Conservation (phyloP, 192 early-diverging fungal genomes). For the Rhizophagus clarus region DNA sequence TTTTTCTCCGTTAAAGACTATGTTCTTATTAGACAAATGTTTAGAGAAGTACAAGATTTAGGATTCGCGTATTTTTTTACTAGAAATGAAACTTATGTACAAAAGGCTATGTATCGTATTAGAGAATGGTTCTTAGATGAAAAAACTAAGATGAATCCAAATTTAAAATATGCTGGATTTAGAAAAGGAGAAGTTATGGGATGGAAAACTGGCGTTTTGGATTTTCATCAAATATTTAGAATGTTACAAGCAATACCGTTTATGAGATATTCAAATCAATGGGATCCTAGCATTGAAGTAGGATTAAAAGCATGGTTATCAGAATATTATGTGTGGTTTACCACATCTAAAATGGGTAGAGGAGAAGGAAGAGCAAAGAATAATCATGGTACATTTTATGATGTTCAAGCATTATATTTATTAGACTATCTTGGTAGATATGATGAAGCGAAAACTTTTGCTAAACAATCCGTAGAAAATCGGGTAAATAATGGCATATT, state of each 20-base stretch:
- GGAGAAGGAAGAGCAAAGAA: constrained; percentile 42
- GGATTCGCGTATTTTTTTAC: constrained; percentile 59
- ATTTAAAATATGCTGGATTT: constrained; percentile 55
- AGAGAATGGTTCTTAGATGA: constrained; percentile 60
- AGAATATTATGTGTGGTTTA: constrained; percentile 43
- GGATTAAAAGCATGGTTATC: constrained; percentile 44
- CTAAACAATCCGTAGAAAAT: constrained; percentile 36
- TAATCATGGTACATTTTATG: constrained; percentile 63
- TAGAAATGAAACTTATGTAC: constrained; percentile 47
- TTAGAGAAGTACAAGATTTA: constrained; percentile 48
- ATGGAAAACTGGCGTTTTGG: constrained; percentile 47
- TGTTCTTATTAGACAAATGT: constrained; percentile 38
- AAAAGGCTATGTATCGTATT: constrained; percentile 42
- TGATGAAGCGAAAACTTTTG: constrained; percentile 36
- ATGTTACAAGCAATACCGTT: constrained; percentile 46
- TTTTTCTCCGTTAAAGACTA: constrained; percentile 48
- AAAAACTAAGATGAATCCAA: constrained; percentile 62
- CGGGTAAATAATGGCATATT: constrained; percentile 47
- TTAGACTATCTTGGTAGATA: constrained; percentile 45
- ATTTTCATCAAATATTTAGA: constrained; percentile 47
- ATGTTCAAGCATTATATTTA: constrained; percentile 51
- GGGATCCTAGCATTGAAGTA: constrained; percentile 38
- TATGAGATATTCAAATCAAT: constrained; percentile 37
- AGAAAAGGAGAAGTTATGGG: constrained; percentile 46
- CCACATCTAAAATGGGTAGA: constrained; percentile 35